Percentiles rank a stretch among this genome's conserved stretches.
Evolutionary conservation across 352 stramenopile species (phyloP).

Genomic region (Lagenidium sp.): DNA sequence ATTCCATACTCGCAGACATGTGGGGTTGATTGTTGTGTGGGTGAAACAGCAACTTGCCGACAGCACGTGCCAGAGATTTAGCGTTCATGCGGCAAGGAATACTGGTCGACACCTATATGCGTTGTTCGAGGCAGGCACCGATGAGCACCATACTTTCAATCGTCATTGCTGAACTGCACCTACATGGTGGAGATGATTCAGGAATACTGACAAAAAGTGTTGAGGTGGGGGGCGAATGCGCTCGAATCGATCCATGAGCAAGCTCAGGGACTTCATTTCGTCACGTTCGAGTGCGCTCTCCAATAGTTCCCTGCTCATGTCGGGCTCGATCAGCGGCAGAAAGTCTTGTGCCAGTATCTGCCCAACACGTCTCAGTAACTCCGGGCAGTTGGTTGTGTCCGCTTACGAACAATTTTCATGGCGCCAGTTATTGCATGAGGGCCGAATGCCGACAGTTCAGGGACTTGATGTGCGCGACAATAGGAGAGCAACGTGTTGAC

Average conservation of each 20-base stretch:
- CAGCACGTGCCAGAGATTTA: slow-evolving; percentile 24
- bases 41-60: slow-evolving; percentile 32
- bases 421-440: slow-evolving; percentile 31
- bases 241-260: slow-evolving; percentile 21
- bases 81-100: slow-evolving; percentile 28
- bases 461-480: too few species aligned
- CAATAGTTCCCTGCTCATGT: too few species aligned
- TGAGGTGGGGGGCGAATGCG: slow-evolving; percentile 20
- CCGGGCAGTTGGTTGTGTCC: neutral
- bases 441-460: slow-evolving; percentile 27
- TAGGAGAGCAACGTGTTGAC: too few species aligned
- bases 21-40: slow-evolving; percentile 18
- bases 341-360: slow-evolving; percentile 29
- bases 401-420: slow-evolving; percentile 27
- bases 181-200: slow-evolving; percentile 41
- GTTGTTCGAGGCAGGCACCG: too few species aligned
- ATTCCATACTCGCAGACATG: slow-evolving; percentile 22
- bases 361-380: neutral
- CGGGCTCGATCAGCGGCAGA: too few species aligned
- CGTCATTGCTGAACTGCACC: too few species aligned
- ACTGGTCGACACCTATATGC: slow-evolving; percentile 29
- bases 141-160: too few species aligned
- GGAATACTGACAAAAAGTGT: slow-evolving; percentile 38
- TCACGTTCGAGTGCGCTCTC: neutral
- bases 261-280: neutral